These are phyloP conservation scores for Boechera retrofracta DNA, from an alignment of 345 rosid species.

Conservation along the genomic window DNA sequence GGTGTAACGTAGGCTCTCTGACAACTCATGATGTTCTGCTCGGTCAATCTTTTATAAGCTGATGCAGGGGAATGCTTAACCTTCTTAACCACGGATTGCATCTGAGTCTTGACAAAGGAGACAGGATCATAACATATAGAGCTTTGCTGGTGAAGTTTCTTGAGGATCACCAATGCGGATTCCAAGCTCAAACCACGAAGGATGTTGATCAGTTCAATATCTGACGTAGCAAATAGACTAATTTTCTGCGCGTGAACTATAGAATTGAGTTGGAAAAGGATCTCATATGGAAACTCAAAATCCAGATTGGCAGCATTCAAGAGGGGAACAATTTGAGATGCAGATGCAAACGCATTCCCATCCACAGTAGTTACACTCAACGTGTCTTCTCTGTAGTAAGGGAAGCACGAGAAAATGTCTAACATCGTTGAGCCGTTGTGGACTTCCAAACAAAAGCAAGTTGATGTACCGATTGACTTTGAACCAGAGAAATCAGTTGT, in stretches of 20 bases:
- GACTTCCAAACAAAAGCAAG: constrained; percentile 68
- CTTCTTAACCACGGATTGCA: constrained; percentile 50
- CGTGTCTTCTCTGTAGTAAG: constrained; percentile 55
- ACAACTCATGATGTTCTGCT: constrained; percentile 71
- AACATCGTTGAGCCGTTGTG: constrained; percentile 46
- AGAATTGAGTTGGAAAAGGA: constrained; percentile 79
- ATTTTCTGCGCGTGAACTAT: constrained; percentile 82
- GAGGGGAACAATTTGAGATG: constrained; percentile 67
- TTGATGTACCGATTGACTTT: constrained; percentile 73
- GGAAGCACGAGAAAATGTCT: constrained; percentile 59
- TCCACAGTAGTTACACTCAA: constrained; percentile 49
- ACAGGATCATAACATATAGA: constrained; percentile 69
- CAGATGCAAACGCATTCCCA: constrained; percentile 52
- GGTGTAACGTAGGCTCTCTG: constrained; percentile 88
- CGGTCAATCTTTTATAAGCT: constrained; percentile 47
- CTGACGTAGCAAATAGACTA: constrained; percentile 60
- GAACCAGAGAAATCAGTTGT: constrained; percentile 71
- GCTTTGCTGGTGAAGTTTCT: constrained; percentile 70
- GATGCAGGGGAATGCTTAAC: constrained; percentile 49
- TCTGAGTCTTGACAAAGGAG: constrained; percentile 56
- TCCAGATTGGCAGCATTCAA: constrained; percentile 47
- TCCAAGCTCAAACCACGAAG: constrained; percentile 55
- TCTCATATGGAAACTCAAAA: constrained; percentile 63
- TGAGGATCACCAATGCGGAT: constrained; percentile 59
- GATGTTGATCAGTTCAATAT: constrained; percentile 51